A percentile compares a stretch with the other conserved stretches of the same genome.
phyloP scores from a whole-genome alignment of 2,329 filamentous ascomycete genomes.

The Cladophialophora psammophila region DNA sequence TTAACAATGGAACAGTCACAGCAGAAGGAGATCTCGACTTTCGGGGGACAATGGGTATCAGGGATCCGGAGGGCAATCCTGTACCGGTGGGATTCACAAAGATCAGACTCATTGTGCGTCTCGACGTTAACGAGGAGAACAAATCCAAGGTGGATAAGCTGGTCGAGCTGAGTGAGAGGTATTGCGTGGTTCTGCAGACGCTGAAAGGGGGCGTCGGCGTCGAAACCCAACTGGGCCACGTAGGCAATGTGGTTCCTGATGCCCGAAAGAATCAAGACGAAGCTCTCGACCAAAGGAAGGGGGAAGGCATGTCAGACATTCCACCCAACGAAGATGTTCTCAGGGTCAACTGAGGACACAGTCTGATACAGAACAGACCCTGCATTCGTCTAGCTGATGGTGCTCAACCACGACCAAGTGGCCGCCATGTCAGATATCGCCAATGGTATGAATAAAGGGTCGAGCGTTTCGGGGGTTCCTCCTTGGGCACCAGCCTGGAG shows the following conservation, averaged over 20 bases:
- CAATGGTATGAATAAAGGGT: neutral
- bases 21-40: constrained; percentile 60
- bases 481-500: neutral
- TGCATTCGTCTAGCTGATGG: too few species aligned
- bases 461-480: neutral
- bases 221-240: constrained; percentile 42
- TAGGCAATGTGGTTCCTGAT: constrained; percentile 17
- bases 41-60: constrained; percentile 58
- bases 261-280: constrained; percentile 13
- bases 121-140: constrained; percentile 50
- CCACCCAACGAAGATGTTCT: constrained; percentile 31
- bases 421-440: too few species aligned
- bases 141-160: constrained; percentile 55
- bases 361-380: too few species aligned
- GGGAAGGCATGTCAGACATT: constrained; percentile 18
- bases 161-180: constrained; percentile 58
- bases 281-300: constrained; percentile 7
- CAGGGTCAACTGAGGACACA: constrained; percentile 23
- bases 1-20: constrained; percentile 51
- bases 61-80: constrained; percentile 43
- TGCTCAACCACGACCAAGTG: too few species aligned
- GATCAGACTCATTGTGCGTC: constrained; percentile 55
- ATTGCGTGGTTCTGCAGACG: constrained; percentile 57
- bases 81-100: constrained; percentile 58
- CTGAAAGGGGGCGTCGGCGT: constrained; percentile 49